phyloP scores from a whole-genome alignment of 495 filamentous ascomycete species.

The Xylaria scruposa region DNA sequence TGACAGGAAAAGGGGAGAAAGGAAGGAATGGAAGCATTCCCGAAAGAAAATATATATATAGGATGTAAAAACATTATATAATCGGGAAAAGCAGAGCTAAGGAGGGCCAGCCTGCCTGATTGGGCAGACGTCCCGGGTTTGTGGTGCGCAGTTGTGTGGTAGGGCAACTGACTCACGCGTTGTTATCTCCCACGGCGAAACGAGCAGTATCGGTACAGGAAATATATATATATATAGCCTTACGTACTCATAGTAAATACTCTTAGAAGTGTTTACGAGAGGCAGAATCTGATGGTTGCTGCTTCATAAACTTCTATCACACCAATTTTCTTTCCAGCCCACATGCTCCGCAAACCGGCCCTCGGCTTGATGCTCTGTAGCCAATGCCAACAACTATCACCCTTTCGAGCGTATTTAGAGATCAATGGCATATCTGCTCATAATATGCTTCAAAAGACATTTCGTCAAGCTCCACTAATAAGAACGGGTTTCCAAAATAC shows the following conservation, averaged over 20 bases:
- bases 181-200: not conserved
- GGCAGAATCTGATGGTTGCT: not conserved
- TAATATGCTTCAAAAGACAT: not conserved
- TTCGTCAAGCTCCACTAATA: not conserved
- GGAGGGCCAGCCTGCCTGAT: constrained; percentile 1
- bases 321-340: not conserved
- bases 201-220: not conserved
- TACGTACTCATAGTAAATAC: not conserved
- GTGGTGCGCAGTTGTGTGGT: not conserved
- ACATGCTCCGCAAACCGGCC: constrained; percentile 4
- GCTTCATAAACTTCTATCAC: not conserved
- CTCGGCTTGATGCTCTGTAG: not conserved
- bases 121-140: not conserved
- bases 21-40: not conserved
- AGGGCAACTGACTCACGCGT: constrained; percentile 7
- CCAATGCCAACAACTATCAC: not conserved
- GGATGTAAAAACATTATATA: constrained; percentile 1
- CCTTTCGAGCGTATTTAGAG: not conserved
- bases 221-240: not conserved
- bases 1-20: not conserved
- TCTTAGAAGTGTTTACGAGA: not conserved
- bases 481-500: not conserved
- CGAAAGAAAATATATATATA: not conserved
- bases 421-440: not conserved
- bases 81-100: not conserved